These are phyloP conservation scores for Ceratonia siliqua DNA, from an alignment of 306 rosid species.

Conservation along the genomic window DNA sequence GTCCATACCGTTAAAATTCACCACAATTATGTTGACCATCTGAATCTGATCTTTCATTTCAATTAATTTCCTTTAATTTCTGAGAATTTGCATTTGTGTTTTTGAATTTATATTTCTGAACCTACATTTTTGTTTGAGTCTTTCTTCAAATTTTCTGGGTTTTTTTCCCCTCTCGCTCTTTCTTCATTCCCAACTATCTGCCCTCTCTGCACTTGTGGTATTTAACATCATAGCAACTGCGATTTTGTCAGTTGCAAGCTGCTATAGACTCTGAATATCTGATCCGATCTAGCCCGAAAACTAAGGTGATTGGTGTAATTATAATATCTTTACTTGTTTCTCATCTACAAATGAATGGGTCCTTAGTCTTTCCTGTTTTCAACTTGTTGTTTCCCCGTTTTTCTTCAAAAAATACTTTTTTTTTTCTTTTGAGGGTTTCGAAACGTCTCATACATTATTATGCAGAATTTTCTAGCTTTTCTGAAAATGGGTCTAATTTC, in stretches of 20 bases:
- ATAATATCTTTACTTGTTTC: neutral
- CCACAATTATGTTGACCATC: neutral
- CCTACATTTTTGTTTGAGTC: neutral
- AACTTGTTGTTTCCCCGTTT: neutral
- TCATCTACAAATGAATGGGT: neutral
- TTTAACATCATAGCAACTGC: neutral
- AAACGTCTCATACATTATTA: neutral
- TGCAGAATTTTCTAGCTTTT: neutral
- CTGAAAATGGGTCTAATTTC: neutral
- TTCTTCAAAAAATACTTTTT: neutral
- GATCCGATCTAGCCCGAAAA: neutral
- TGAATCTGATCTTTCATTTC: neutral
- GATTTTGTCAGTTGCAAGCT: neutral
- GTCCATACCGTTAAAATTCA: neutral
- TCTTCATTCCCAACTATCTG: neutral
- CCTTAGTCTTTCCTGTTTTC: neutral
- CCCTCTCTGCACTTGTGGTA: neutral
- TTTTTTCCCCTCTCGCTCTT: neutral
- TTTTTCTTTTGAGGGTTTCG: neutral
- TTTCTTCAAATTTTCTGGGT: neutral
- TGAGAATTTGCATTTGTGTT: neutral
- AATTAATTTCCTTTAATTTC: neutral
- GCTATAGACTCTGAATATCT: neutral
- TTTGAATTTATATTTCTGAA: neutral
- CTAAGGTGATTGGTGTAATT: constrained; percentile 13